A percentile compares a stretch with the other conserved stretches of the same genome.
Conservation (phyloP, 2,329 filamentous ascomycete species). For the Fulvia fulva region DNA sequence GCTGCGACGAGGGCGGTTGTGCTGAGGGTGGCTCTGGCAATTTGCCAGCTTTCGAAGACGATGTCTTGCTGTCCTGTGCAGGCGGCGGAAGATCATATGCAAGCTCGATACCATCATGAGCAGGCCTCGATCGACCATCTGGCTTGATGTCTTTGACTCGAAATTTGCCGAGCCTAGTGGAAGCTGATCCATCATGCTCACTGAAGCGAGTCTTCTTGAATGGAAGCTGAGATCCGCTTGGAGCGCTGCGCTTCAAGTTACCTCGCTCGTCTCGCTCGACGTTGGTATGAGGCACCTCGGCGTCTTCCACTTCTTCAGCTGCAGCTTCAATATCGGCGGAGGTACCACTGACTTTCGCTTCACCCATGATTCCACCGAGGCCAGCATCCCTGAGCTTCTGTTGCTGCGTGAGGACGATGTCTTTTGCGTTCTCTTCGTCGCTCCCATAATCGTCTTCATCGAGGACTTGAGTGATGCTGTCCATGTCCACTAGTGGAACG, state of each 20-base stretch:
- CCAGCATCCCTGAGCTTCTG: slow-evolving; percentile 23
- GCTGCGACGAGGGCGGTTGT: slow-evolving; percentile 26
- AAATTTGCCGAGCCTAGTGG: slow-evolving; percentile 22
- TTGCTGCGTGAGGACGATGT: slow-evolving; percentile 32
- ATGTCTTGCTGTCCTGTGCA: slow-evolving; percentile 7
- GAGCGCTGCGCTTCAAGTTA: slow-evolving; percentile 22
- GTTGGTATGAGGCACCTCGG: slow-evolving; percentile 6
- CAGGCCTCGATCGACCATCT: not conserved
- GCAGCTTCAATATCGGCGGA: slow-evolving; percentile 17
- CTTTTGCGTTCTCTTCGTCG: slow-evolving; percentile 40
- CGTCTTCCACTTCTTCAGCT: slow-evolving; percentile 16
- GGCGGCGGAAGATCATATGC: slow-evolving; percentile 12
- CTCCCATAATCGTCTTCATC: slow-evolving; percentile 40
- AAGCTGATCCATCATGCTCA: slow-evolving; percentile 3
- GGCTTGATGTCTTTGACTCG: slow-evolving; percentile 24
- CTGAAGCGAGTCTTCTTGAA: slow-evolving; percentile 25
- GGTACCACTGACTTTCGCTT: slow-evolving; percentile 20
- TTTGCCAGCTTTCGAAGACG: not conserved
- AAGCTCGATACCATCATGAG: slow-evolving; percentile 9
- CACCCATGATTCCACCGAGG: slow-evolving; percentile 17
- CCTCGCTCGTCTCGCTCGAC: slow-evolving; percentile 1
- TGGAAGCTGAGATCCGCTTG: slow-evolving; percentile 12
- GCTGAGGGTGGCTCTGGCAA: slow-evolving; percentile 6
- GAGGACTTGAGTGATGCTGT: slow-evolving; percentile 50
- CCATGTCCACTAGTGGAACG: slow-evolving; percentile 61